Percentiles rank a stretch among this genome's conserved stretches.
Conservation (phyloP, 1,284 basidiomycete species). For the Marasmius sp. region DNA sequence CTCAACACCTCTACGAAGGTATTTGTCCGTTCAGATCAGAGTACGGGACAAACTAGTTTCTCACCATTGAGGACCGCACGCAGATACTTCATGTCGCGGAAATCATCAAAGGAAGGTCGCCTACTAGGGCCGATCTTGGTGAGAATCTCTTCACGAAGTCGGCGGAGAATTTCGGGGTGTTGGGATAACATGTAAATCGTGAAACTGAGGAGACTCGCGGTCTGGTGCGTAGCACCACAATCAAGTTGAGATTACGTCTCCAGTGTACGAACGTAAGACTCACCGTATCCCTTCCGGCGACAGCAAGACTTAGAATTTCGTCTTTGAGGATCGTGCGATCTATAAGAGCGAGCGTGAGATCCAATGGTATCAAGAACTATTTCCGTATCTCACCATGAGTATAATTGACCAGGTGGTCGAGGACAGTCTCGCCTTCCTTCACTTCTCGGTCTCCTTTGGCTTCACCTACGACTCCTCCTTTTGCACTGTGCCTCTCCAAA, state of each 20-base stretch:
- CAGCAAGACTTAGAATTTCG: slow-evolving; percentile 34
- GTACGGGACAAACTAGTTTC: slow-evolving; percentile 8
- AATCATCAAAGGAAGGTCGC: slow-evolving; percentile 37
- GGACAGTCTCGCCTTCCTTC: slow-evolving; percentile 36
- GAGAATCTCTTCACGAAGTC: slow-evolving; percentile 41
- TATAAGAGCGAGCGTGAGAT: slow-evolving; percentile 14
- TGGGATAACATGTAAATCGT: slow-evolving; percentile 42
- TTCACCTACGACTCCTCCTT: slow-evolving; percentile 9
- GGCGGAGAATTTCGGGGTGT: slow-evolving; percentile 32
- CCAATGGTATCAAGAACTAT: not conserved
- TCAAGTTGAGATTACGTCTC: not conserved
- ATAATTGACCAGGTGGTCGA: slow-evolving; percentile 38
- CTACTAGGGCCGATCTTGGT: slow-evolving; percentile 28
- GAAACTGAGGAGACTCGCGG: slow-evolving; percentile 35
- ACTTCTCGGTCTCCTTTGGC: slow-evolving; percentile 24
- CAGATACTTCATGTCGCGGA: slow-evolving; percentile 46
- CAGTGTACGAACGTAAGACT: slow-evolving; percentile 10
- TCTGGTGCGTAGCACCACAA: slow-evolving; percentile 23
- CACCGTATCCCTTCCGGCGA: slow-evolving; percentile 41
- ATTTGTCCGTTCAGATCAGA: not conserved
- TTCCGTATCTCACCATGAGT: slow-evolving; percentile 28
- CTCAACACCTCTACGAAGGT: slow-evolving; percentile 35
- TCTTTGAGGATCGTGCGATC: slow-evolving; percentile 26
- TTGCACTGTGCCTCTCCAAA: slow-evolving; percentile 25
- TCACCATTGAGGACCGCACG: slow-evolving; percentile 40